A percentile compares a stretch with the other conserved stretches of the same genome.
Conservation (phyloP, 768 basidiomycete genomes). For the Xerocomus brunneocitrinus region DNA sequence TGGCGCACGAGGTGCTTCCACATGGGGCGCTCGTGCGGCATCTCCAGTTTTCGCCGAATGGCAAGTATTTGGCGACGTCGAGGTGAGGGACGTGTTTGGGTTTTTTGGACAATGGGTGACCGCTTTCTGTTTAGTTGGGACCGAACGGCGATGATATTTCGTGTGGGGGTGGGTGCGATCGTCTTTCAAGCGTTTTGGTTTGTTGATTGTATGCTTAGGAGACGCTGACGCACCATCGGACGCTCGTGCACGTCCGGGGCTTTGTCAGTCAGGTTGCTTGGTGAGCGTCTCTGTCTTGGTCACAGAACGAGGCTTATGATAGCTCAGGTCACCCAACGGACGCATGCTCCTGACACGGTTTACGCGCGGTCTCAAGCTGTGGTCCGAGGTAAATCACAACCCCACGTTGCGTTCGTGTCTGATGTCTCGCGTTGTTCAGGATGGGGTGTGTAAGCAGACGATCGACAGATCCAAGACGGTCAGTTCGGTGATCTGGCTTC, state of each 20-base stretch:
- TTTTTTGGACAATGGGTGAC: background rate
- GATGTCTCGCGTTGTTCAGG: slow-evolving; percentile 24
- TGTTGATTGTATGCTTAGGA: slow-evolving; percentile 30
- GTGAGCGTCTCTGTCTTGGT: slow-evolving; percentile 16
- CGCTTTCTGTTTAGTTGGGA: slow-evolving; percentile 37
- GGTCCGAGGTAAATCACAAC: slow-evolving; percentile 39
- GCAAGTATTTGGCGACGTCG: slow-evolving; percentile 51
- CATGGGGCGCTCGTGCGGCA: slow-evolving; percentile 51
- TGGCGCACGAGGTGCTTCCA: slow-evolving; percentile 36
- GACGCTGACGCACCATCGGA: slow-evolving; percentile 37
- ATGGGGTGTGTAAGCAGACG: slow-evolving; percentile 46
- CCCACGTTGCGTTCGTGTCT: background rate
- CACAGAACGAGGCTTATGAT: background rate
- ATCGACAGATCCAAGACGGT: slow-evolving; percentile 44
- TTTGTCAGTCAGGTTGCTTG: slow-evolving; percentile 55
- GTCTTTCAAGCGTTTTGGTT: background rate
- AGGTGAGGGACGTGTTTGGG: slow-evolving; percentile 29
- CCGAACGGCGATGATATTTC: slow-evolving; percentile 44
- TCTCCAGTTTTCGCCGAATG: slow-evolving; percentile 52
- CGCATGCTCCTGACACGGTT: slow-evolving; percentile 43
- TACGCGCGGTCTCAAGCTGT: slow-evolving; percentile 45
- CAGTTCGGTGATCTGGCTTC: slow-evolving; percentile 48
- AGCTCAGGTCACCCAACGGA: slow-evolving; percentile 46
- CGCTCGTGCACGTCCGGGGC: slow-evolving; percentile 46
- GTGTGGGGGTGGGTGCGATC: slow-evolving; percentile 36